phyloP scores from a whole-genome alignment of 805 yeast species.

The Suhomyces kilbournensis region DNA sequence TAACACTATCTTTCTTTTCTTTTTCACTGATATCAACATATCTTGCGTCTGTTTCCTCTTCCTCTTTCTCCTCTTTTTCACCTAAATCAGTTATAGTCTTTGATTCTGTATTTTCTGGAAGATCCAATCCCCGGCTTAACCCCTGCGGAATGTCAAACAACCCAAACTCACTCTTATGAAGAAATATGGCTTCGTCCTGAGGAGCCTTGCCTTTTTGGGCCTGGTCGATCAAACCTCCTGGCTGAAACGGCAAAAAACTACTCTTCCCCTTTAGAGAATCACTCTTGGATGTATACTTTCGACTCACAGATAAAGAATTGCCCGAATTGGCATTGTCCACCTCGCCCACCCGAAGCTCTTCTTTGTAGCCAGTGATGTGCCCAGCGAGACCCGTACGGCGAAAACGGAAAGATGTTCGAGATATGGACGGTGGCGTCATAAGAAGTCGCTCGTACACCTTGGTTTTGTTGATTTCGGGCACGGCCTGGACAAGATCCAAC shows the following conservation, averaged over 20 bases:
- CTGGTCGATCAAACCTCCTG: conserved; percentile 64
- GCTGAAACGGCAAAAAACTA: conserved; percentile 81
- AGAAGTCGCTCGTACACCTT: conserved; percentile 49
- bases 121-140: conserved; percentile 62
- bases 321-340: conserved; percentile 59
- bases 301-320: conserved; percentile 67
- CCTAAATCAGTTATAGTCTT: conserved; percentile 11
- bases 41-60: background rate
- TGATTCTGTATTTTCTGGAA: conserved; percentile 12
- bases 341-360: conserved; percentile 42
- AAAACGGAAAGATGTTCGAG: conserved; percentile 64
- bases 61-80: conserved; percentile 8
- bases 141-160: conserved; percentile 84
- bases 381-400: conserved; percentile 78
- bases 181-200: conserved; percentile 32
- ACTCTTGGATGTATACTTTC: conserved; percentile 62
- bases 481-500: conserved; percentile 62
- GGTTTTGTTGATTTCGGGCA: conserved; percentile 41
- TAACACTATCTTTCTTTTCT: background rate
- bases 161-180: conserved; percentile 71
- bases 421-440: conserved; percentile 55
- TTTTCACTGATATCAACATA: background rate
- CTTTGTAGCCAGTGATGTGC: conserved; percentile 56
- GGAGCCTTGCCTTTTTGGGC: conserved; percentile 12
- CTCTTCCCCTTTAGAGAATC: conserved; percentile 68